Base-by-base conservation (phyloP, 2,329 filamentous ascomycete genomes). In the Diaporthe australafricana region DNA sequence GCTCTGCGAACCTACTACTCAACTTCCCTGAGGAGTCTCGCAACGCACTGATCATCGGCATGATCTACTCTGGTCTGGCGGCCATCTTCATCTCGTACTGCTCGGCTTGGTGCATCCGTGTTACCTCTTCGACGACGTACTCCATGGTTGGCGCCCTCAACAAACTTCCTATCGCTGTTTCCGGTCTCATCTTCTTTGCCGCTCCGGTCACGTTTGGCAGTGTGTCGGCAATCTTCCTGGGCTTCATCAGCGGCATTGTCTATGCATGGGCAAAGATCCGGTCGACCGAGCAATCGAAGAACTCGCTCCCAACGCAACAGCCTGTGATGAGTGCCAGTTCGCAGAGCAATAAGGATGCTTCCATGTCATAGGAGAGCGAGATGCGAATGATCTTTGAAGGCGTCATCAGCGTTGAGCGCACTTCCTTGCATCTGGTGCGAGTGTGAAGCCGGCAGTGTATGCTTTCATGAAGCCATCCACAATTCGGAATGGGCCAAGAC, bases 81-180 rank as follows among this genome's bases (percentile, higher is more conserved):
- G 94, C 95, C 65, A 95, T 98, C 79, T 98, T 98, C 85, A 99
- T 99, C 83, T 98, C 96, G n/a, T 99, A 99, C 88, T 97, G 95
- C 80, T 98, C 96, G 20, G 96, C 96, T 47, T 99, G 96, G 96
- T 98, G 96, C 81, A 97, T 99, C 75, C 95, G 96, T 76, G 94
- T 98, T 75, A 98, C 96, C 9, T 97, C 95, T 0, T 98, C 95
- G 22, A 99, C 96, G 11, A 99, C 96, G 2, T 99, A 98, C 87
- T 97, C 94, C 38, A 98, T 99, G 96, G 96, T 98, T 70, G 96
- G 96, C 74, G 94, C 96, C 22, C 88, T 99, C 79, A 99, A 99
- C 89, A 99, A 99, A 88, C 91, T 99, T 40, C 96, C 96, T 52
- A 95, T 99, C 77, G 96, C 96, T 70, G 83, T 99, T 76, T 96